Base-by-base conservation (phyloP, 2,329 filamentous ascomycete genomes). In the Pseudopithomyces chartarum region DNA sequence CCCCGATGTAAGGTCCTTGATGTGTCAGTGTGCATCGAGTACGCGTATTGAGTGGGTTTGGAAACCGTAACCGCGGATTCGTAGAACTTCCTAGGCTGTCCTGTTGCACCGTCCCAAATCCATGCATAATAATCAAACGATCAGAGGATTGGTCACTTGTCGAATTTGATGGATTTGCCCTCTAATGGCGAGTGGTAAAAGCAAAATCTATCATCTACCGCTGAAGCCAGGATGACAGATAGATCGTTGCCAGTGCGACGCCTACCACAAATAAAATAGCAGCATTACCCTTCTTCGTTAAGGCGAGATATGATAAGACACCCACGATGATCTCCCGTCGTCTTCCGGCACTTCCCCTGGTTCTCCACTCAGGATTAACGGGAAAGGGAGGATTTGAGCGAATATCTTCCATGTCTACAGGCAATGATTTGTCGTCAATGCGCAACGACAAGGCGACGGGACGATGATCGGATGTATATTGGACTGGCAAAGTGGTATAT, bases 401-500 rank as follows among this genome's bases (percentile, higher is more conserved):
- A 22, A 79, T 69, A 60, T 80, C 78, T 20, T 70, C 66, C 17
- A 63, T 57, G 29, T 60, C 60, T 59, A 39, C 59, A 55, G 68
- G 70, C 53, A 71, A 49, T 17, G 82, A 75, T 40, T 64, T 63
- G 6, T 91, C 77, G 1, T 91, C 89, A 15, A 97, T 82, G 0
- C 80, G 79, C 7, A 88, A 81, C 3, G 89, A 85, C 22, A 97
- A 80, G 46, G 87, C 90, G 2, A 98, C 95, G 6, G 92, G 85
- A 29, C 91, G 86, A 76, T 99, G 95, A 73, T 99, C 95, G 52
- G 91, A 95, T 8, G 88, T 90, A n/a, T 85, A 82, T 59, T 96
- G 85, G 1, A 96, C 79, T 1, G 93, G 91, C 26, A 98, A 80
- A 15, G 90, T 86, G 15, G 87, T 82, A 74, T 98, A 98, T 22